Evolutionary conservation across 2,329 filamentous ascomycete species (phyloP).

Genomic region (Daldinia sp.): DNA sequence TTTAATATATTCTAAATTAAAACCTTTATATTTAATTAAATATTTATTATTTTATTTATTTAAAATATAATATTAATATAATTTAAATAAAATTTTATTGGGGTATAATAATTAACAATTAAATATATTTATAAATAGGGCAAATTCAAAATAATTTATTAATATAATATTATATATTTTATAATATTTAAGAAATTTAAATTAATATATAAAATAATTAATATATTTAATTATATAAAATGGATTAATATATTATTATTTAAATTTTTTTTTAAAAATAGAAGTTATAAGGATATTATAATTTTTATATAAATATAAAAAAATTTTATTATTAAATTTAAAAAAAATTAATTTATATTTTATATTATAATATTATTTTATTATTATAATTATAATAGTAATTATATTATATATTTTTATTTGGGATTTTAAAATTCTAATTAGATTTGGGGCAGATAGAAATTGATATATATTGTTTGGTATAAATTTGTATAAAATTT

Average conservation of each 20-base stretch:
- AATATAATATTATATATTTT: not conserved
- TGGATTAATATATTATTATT: not conserved
- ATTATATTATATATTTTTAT: not conserved
- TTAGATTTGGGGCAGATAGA: not conserved
- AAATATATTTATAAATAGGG: not conserved
- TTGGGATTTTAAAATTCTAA: not conserved
- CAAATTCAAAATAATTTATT: not conserved
- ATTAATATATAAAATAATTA: not conserved
- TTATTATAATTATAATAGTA: not conserved
- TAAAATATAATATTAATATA: no score
- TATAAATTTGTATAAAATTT: slow-evolving; percentile 1
- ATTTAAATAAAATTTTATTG: not conserved
- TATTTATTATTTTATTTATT: no score
- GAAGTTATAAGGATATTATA: no score
- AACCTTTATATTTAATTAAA: no score
- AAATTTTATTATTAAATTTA: not conserved
- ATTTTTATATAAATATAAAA: not conserved
- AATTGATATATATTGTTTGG: not conserved
- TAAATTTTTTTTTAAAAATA: not conserved
- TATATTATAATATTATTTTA: not conserved
- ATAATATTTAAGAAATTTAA: not conserved
- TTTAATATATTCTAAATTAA: no score
- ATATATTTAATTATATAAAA: not conserved
- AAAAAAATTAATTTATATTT: not conserved
- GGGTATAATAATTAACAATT: not conserved